These are phyloP conservation scores for Leccinum disarticulatum DNA, from an alignment of 768 basidiomycete genomes.

Conservation along the genomic window DNA sequence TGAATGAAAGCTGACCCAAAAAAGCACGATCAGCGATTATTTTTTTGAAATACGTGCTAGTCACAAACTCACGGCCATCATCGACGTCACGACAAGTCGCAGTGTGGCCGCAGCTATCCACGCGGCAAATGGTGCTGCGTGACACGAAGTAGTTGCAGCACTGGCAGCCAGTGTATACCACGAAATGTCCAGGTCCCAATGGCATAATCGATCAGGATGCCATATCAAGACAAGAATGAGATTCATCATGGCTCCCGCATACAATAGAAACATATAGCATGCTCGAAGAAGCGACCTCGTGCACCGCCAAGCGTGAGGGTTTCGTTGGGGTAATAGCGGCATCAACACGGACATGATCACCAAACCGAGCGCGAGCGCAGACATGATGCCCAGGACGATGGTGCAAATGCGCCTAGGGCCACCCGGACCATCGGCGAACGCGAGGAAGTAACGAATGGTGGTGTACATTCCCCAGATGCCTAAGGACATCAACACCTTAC, in stretches of 20 bases:
- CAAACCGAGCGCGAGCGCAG: conserved; percentile 23
- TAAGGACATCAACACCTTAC: conserved; percentile 21
- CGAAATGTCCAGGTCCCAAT: conserved; percentile 63
- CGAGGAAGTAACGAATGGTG: conserved; percentile 63
- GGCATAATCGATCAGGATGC: conserved; percentile 52
- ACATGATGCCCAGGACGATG: conserved; percentile 26
- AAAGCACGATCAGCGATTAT: conserved; percentile 5
- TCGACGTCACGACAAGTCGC: conserved; percentile 53
- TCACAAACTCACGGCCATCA: conserved; percentile 49
- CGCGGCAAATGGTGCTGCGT: conserved; percentile 36
- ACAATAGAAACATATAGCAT: conserved; percentile 45
- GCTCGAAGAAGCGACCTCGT: conserved; percentile 35
- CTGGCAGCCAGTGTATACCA: conserved; percentile 50
- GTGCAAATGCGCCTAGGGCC: conserved; percentile 40
- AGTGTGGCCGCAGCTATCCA: conserved; percentile 57
- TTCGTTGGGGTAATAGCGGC: conserved; percentile 34
- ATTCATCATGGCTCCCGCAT: conserved; percentile 55
- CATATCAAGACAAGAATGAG: conserved; percentile 54
- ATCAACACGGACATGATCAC: conserved; percentile 41
- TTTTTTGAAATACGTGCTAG: neutral
- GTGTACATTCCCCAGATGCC: conserved; percentile 63
- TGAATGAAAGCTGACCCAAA: conserved; percentile 23
- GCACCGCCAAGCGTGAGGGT: conserved; percentile 10
- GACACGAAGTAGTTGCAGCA: conserved; percentile 19
- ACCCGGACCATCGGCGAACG: conserved; percentile 47